Percentiles rank a stretch among this genome's conserved stretches.
These are phyloP conservation scores for Calonectria ilicicola DNA, from an alignment of 2,329 filamentous ascomycete genomes.

Conservation along the genomic window DNA sequence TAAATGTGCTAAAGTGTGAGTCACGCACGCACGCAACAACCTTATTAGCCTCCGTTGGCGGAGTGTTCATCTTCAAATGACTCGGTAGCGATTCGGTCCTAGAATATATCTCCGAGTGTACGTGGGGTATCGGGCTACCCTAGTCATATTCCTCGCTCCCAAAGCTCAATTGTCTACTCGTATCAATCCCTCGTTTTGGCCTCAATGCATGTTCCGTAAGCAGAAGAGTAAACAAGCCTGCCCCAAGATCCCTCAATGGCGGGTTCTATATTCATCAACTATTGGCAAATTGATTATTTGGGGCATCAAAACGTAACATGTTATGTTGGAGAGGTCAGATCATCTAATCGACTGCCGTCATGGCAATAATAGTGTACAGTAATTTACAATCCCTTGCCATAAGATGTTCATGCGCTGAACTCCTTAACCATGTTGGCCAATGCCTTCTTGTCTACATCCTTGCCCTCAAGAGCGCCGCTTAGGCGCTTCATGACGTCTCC, in stretches of 20 bases:
- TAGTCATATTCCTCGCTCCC: background rate
- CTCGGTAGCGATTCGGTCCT: background rate
- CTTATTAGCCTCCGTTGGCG: background rate
- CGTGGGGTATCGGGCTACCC: background rate
- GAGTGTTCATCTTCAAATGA: background rate
- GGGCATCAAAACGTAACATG: slow-evolving; percentile 19
- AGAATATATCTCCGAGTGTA: background rate
- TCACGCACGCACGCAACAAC: background rate
- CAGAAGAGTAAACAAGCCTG: no score
- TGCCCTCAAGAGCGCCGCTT: slow-evolving; percentile 68
- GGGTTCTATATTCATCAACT: background rate
- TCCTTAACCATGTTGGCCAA: slow-evolving; percentile 73
- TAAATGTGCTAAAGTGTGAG: background rate
- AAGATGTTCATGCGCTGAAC: slow-evolving; percentile 34
- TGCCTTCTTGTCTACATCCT: slow-evolving; percentile 72
- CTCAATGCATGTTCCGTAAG: no score
- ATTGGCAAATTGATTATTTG: slow-evolving; percentile 12
- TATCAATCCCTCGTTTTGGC: background rate
- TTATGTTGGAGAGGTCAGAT: slow-evolving; percentile 24
- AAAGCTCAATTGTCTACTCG: no score
- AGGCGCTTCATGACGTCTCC: slow-evolving; percentile 75
- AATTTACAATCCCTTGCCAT: slow-evolving; percentile 33
- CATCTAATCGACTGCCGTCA: slow-evolving; percentile 13
- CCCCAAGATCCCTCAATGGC: background rate
- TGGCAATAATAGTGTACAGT: slow-evolving; percentile 37